phyloP scores from a whole-genome alignment of 768 basidiomycete species.

The Boletus rubescentipes region DNA sequence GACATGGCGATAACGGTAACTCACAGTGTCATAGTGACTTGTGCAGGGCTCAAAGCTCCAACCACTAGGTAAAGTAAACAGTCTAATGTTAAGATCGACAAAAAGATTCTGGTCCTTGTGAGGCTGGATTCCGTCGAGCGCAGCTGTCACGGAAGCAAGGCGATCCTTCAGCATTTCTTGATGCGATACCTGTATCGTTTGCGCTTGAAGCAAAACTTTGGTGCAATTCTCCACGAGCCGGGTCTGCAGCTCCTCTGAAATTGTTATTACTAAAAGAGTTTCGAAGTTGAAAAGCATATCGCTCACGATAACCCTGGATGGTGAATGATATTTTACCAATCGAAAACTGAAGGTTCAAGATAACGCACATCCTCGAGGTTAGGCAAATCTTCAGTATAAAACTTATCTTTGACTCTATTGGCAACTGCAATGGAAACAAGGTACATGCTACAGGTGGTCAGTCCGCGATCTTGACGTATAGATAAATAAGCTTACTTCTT shows the following conservation, averaged over 20 bases:
- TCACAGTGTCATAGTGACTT: slow-evolving; percentile 73
- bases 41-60: slow-evolving; percentile 76
- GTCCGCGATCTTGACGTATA: not conserved
- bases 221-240: slow-evolving; percentile 57
- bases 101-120: slow-evolving; percentile 67
- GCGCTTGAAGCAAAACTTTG: slow-evolving; percentile 55
- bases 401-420: slow-evolving; percentile 67
- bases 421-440: slow-evolving; percentile 68
- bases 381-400: slow-evolving; percentile 70
- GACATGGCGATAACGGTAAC: slow-evolving; percentile 22
- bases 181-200: slow-evolving; percentile 57
- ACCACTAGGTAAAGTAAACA: slow-evolving; percentile 62
- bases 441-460: slow-evolving; percentile 50
- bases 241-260: slow-evolving; percentile 69
- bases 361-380: slow-evolving; percentile 66
- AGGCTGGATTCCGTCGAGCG: slow-evolving; percentile 53
- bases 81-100: slow-evolving; percentile 66
- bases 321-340: slow-evolving; percentile 10
- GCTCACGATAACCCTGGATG: slow-evolving; percentile 69
- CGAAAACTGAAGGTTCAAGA: slow-evolving; percentile 7
- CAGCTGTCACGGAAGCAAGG: slow-evolving; percentile 44
- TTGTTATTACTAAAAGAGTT: not conserved
- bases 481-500: slow-evolving; percentile 59
- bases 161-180: slow-evolving; percentile 57
- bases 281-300: not conserved